These are phyloP conservation scores for Pinus tabuliformis DNA, from an alignment of 75 land plant species.

Conservation along the genomic window DNA sequence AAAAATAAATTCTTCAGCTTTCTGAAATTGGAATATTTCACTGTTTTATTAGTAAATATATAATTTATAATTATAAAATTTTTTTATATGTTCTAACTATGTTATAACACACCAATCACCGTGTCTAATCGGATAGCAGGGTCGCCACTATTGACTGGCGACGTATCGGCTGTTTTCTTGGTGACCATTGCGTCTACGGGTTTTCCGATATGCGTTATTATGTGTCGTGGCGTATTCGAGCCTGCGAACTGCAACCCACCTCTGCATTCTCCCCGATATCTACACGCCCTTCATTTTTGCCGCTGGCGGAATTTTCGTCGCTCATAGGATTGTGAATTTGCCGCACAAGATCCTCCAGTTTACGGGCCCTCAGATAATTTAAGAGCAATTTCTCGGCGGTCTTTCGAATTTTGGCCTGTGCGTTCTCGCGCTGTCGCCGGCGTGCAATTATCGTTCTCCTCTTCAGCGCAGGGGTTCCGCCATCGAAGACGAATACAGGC, in stretches of 20 bases:
- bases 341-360: constrained; percentile 63
- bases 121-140: too few species aligned
- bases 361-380: constrained; percentile 78
- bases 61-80: too few species aligned
- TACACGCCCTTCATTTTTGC: background rate
- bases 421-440: constrained; percentile 84
- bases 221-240: too few species aligned
- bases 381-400: constrained; percentile 96
- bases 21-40: too few species aligned
- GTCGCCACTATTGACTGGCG: too few species aligned
- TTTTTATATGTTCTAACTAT: too few species aligned
- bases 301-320: background rate
- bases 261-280: background rate
- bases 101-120: too few species aligned
- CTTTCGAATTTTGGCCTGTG: constrained; percentile 86
- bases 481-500: constrained; percentile 97
- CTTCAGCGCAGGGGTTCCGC: constrained; percentile 97
- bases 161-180: too few species aligned
- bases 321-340: constrained; percentile 35
- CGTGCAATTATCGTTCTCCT: constrained; percentile 83
- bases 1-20: too few species aligned
- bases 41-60: background rate
- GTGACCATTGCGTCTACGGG: too few species aligned
- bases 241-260: background rate
- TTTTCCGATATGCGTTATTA: too few species aligned